These are phyloP conservation scores for Metarhizium brunneum DNA, from an alignment of 2,329 filamentous ascomycete genomes.

Conservation along the genomic window DNA sequence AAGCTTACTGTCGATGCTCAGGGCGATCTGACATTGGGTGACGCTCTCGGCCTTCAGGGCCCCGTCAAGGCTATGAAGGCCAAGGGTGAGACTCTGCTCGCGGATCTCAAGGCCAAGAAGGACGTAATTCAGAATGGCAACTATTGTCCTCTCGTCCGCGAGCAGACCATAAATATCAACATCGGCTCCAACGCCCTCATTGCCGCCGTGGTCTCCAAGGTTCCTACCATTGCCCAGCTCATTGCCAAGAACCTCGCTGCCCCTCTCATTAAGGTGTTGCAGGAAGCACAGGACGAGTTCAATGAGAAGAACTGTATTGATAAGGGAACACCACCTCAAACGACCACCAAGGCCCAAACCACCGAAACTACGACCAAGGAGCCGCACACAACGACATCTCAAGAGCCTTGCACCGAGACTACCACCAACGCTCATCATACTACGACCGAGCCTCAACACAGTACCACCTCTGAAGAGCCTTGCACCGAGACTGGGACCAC, in stretches of 20 bases:
- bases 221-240: background rate
- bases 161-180: conserved; percentile 1
- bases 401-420: too few species aligned
- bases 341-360: background rate
- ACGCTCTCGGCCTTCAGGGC: background rate
- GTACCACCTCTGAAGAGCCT: too few species aligned
- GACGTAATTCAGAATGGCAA: background rate
- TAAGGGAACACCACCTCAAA: background rate
- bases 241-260: background rate
- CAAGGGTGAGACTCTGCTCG: background rate
- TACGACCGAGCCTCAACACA: too few species aligned
- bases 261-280: background rate
- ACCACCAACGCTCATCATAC: too few species aligned
- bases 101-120: conserved; percentile 3
- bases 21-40: background rate
- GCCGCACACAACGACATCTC: too few species aligned
- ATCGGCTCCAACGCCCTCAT: background rate
- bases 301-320: conserved; percentile 1
- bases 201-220: background rate
- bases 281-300: conserved; percentile 2
- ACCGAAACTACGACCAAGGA: too few species aligned
- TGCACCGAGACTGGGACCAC: too few species aligned
- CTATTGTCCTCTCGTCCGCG: background rate
- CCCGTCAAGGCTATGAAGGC: background rate
- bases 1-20: background rate